Evolutionary conservation across 139 green algal species (phyloP), one percentile per base, ranked within the genome.

Genomic region (Klebsormidium nitens): DNA sequence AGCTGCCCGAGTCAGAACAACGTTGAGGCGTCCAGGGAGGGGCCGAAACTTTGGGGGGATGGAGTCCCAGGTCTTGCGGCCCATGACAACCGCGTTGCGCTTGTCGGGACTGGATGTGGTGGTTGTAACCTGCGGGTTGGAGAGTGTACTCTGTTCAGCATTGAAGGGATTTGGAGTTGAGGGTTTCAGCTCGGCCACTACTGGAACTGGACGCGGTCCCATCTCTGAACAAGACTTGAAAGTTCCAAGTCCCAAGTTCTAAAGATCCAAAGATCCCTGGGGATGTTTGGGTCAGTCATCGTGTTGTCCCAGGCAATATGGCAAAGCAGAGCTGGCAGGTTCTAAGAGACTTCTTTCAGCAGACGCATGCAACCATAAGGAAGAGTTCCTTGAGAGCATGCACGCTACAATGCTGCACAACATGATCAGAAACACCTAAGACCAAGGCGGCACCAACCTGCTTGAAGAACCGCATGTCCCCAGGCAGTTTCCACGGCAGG

Each of bases 31-130:
- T 2, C 90, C 90, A 1, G 83, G 68, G 6, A 99, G 80, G 0
- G 95, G 95, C 2, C 91, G 75, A 76, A 96, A 97, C 58, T 93
- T 93, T 4, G 61, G 39, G 0, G 95, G 95, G 29, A 99, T 95
- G 14, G 84, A 93, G 31, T 98, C 90, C 90, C 91, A 99, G 0
- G 95, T 99, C 60, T 89, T 92, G 6, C 95, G 83, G n/a, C 95
- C 95, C 95, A 99, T 99, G 65, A 99, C 87, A 5, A 99, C 91
- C 0, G 89, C 94, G 68, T 99, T 99, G 8, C 49, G 6, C 35
- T 26, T 3, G 4, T 5, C 2, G 47, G 14, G 29, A n/a, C 17
- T 4, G 19, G 17, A 14, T 28, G 29, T 67, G 32, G 55, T 70
- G 28, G 56, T 63, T 19, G 49, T 56, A 23, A 66, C 72, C 31